Evolutionary conservation across 2,329 filamentous ascomycete species (phyloP).

Genomic region (Fusarium buxicola): DNA sequence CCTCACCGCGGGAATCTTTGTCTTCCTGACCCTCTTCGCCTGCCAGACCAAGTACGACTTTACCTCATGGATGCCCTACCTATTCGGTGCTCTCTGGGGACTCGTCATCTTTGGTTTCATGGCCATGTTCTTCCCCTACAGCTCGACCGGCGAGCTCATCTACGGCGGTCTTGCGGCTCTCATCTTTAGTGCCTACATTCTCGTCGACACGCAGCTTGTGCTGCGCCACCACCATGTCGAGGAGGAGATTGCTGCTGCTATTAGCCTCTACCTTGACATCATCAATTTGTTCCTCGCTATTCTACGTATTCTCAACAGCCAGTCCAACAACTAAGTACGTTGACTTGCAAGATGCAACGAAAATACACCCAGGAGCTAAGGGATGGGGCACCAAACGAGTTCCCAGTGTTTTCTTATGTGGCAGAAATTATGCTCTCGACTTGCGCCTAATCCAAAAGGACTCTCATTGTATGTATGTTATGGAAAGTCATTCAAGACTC

Average conservation of each 20-base stretch:
- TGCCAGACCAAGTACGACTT: constrained; percentile 99
- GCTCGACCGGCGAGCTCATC: constrained; percentile 82
- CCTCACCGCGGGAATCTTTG: constrained; percentile 85
- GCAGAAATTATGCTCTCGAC: constrained; percentile 15
- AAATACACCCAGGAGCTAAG: not conserved
- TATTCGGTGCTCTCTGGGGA: constrained; percentile 91
- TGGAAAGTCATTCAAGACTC: not conserved
- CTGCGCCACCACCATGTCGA: constrained; percentile 97
- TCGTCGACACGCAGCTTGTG: constrained; percentile 95
- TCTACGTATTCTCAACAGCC: constrained; percentile 93
- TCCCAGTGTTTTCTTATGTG: not conserved
- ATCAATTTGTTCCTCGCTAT: constrained; percentile 98
- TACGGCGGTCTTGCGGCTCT: constrained; percentile 86
- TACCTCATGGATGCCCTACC: constrained; percentile 95
- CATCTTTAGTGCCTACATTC: constrained; percentile 93
- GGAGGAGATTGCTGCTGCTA: constrained; percentile 95
- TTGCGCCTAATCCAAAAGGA: constrained; percentile 1
- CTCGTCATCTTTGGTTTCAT: constrained; percentile 94
- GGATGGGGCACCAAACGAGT: not conserved
- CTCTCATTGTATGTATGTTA: constrained; percentile 12
- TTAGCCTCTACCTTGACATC: constrained; percentile 94
- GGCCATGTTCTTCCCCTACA: constrained; percentile 87
- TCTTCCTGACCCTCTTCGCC: constrained; percentile 86
- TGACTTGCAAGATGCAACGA: not conserved
- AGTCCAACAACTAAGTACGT: constrained; percentile 80